Conservation (phyloP, 805 yeast genomes). For the Metschnikowia peoriensis region DNA sequence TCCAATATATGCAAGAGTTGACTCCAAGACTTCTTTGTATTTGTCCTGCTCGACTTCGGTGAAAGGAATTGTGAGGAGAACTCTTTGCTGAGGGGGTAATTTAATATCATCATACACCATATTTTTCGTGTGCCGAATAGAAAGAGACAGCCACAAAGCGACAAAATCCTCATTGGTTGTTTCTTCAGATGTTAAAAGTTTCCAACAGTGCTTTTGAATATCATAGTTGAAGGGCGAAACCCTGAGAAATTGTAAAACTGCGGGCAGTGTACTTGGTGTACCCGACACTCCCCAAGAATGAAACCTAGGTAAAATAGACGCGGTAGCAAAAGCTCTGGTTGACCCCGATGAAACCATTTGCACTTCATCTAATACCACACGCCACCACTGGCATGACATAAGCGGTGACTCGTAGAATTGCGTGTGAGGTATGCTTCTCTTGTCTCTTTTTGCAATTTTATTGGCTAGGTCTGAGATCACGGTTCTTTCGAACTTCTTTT, state of each 20-base stretch:
- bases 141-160: conserved; percentile 50
- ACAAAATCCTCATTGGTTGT: conserved; percentile 27
- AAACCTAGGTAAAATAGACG: conserved; percentile 72
- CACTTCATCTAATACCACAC: conserved; percentile 90
- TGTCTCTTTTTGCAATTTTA: conserved; percentile 10
- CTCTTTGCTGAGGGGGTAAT: conserved; percentile 76
- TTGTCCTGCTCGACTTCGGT: conserved; percentile 82
- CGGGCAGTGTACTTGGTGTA: conserved; percentile 77
- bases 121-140: conserved; percentile 79
- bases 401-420: conserved; percentile 69
- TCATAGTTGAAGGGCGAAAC: conserved; percentile 61
- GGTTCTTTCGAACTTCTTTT: conserved; percentile 14
- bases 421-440: conserved; percentile 14
- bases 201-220: conserved; percentile 42
- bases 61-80: conserved; percentile 69
- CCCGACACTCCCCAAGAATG: conserved; percentile 99
- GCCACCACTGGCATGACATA: conserved; percentile 79
- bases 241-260: conserved; percentile 66
- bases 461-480: conserved; percentile 15
- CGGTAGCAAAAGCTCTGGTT: conserved; percentile 76
- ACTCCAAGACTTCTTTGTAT: conserved; percentile 61
- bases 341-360: conserved; percentile 82
- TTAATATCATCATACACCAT: conserved; percentile 75
- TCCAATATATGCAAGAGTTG: conserved; percentile 58
- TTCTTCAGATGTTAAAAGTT: conserved; percentile 17